phyloP scores from a whole-genome alignment of 495 filamentous ascomycete species.

The Aspergillus panamensis region DNA sequence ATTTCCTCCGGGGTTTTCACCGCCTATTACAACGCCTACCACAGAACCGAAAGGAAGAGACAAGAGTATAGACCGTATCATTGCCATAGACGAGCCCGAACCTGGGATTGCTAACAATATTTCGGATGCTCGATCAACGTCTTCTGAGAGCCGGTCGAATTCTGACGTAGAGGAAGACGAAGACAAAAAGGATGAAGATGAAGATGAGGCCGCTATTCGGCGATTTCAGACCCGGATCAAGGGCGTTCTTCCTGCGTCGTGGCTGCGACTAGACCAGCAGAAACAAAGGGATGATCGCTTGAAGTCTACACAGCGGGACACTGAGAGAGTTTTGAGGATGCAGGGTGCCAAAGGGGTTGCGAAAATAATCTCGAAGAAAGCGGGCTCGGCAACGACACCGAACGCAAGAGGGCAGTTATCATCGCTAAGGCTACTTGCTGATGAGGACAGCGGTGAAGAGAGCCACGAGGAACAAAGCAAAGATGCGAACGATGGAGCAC shows the following conservation, averaged over 20 bases:
- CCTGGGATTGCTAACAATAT: conserved; percentile 22
- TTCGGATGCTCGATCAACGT: conserved; percentile 22
- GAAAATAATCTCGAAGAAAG: conserved; percentile 32
- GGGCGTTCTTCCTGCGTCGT: conserved; percentile 89
- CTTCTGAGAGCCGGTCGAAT: conserved; percentile 18
- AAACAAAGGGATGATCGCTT: conserved; percentile 36
- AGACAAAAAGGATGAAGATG: conserved; percentile 9
- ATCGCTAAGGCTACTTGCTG: conserved; percentile 40
- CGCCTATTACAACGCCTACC: conserved; percentile 32
- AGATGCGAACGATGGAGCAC: conserved; percentile 7
- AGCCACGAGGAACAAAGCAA: conserved; percentile 44
- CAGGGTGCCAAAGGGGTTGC: conserved; percentile 46
- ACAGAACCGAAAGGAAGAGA: conserved; percentile 25
- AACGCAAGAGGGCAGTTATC: conserved; percentile 18
- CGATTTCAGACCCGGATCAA: conserved; percentile 57
- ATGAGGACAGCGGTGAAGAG: conserved; percentile 48
- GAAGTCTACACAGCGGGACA: conserved; percentile 23
- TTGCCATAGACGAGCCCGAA: conserved; percentile 10
- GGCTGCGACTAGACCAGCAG: conserved; percentile 68
- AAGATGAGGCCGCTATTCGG: conserved; percentile 32
- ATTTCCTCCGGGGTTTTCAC: conserved; percentile 38
- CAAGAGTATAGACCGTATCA: conserved; percentile 8
- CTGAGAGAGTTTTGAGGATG: conserved; percentile 21
- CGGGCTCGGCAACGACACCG: conserved; percentile 16
- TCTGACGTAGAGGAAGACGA: conserved; percentile 14